These are phyloP conservation scores for Zea luxurians DNA, from an alignment of 176 grass and related monocot species.

Conservation along the genomic window DNA sequence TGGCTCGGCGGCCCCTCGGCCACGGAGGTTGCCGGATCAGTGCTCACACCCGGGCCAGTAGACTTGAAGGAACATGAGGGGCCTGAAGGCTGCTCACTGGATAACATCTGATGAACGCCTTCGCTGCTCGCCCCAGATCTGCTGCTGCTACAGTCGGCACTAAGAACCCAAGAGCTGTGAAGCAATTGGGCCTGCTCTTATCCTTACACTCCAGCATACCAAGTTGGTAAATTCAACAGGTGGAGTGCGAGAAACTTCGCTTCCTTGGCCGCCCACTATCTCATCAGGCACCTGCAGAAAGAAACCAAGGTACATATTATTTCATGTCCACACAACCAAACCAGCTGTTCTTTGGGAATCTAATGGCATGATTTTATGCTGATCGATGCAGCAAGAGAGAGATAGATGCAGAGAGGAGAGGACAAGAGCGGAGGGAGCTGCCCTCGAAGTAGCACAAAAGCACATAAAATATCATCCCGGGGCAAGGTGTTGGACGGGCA, in stretches of 20 bases:
- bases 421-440: conserved; percentile 3
- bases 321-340: conserved; percentile 70
- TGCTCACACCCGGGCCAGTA: conserved; percentile 37
- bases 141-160: conserved; percentile 44
- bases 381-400: conserved; percentile 32
- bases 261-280: conserved; percentile 29
- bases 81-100: conserved; percentile 66
- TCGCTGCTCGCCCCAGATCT: conserved; percentile 50
- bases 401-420: conserved; percentile 4
- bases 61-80: conserved; percentile 68
- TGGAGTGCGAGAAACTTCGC: conserved; percentile 51
- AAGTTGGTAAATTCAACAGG: conserved; percentile 40
- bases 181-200: conserved; percentile 77
- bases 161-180: conserved; percentile 72
- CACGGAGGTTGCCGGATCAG: conserved; percentile 45
- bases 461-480: conserved; percentile 81
- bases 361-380: conserved; percentile 84
- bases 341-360: conserved; percentile 34
- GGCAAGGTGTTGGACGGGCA: not conserved
- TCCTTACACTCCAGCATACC: conserved; percentile 87
- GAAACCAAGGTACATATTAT: conserved; percentile 60
- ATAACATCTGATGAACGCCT: conserved; percentile 90
- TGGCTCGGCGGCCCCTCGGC: conserved; percentile 17
- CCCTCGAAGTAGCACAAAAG: conserved; percentile 14
- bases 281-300: conserved; percentile 47